Base-by-base conservation (phyloP, 768 basidiomycete species). In the Auricularia auricula-judae region DNA sequence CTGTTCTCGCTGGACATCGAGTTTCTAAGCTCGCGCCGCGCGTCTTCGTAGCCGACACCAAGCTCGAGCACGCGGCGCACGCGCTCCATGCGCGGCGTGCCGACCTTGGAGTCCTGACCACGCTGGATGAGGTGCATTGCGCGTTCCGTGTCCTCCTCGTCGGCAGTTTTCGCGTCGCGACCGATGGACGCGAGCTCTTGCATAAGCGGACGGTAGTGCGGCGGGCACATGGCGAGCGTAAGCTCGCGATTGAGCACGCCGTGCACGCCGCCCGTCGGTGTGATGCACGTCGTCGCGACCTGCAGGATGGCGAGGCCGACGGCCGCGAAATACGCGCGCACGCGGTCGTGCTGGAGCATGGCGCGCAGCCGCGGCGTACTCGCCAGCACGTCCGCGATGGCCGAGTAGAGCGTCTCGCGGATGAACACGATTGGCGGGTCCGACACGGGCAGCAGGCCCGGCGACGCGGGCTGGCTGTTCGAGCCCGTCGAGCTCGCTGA, bases 391-490 rank as follows among this genome's bases (percentile, higher is more conserved):
- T 90, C 89, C 0, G 81, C 90, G 3, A 93, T 79, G 2, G 89
- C 83, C 0, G 91, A 89, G 73, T 93, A 94, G 18, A 94, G 81
- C 0, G 91, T 92, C 74, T 94, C 91, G 34, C 92, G 87, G 65
- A 94, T 93, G 70, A 88, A 79, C 63, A 86, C 83, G 67, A 93
- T 87, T 0, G 84, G 86, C 0, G 88, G 82, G 23, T 81, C 76
- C 16, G 79, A 77, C 0, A 68, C 67, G 18, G 71, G 69, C 53
- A 74, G 72, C 43, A 69, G 36, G 47, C 59, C 61, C 23, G 70
- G 66, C n/a, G 67, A 65, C 36, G 66, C 72, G 66, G 74, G 67
- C 68, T 76, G 74, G 53, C 73, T 2, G 18, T 47, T 44, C 53
- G 71, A 66, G 61, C 66, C 68, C 42, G 67, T 36, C 62, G 71